These are phyloP conservation scores for Aegilops longissima DNA, from an alignment of 176 grass and related monocot species.

Conservation along the genomic window DNA sequence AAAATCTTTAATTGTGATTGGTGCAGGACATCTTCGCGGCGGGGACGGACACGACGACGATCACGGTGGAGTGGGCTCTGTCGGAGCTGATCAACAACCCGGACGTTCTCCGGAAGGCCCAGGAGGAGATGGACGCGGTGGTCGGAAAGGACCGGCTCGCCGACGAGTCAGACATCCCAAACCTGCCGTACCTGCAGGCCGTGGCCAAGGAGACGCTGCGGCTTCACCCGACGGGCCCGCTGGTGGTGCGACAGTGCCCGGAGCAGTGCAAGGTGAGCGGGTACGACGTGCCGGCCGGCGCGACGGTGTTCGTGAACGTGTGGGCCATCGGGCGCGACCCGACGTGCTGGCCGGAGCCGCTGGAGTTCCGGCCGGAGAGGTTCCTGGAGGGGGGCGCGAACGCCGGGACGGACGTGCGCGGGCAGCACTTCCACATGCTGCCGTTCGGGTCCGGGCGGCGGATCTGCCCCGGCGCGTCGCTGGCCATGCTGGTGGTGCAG, in stretches of 20 bases:
- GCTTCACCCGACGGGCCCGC: constrained; percentile 55
- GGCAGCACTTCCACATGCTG: constrained; percentile 72
- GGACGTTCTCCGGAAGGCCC: constrained; percentile 21
- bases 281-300: constrained; percentile 54
- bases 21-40: constrained; percentile 68
- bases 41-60: constrained; percentile 60
- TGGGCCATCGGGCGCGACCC: constrained; percentile 68
- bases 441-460: constrained; percentile 66
- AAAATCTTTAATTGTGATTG: too few species aligned
- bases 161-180: constrained; percentile 50
- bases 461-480: constrained; percentile 63
- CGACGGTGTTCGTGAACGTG: constrained; percentile 57
- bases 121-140: constrained; percentile 48
- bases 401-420: constrained; percentile 46
- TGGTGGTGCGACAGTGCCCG: constrained; percentile 35
- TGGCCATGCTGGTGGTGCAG: constrained; percentile 54
- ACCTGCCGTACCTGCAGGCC: constrained; percentile 66
- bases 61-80: constrained; percentile 66
- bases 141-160: constrained; percentile 48
- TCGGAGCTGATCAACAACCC: constrained; percentile 76
- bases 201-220: constrained; percentile 67
- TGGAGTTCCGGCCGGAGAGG: constrained; percentile 63
- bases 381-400: constrained; percentile 19
- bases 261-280: constrained; percentile 37
- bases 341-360: constrained; percentile 38